Base-by-base conservation (phyloP, 306 rosid species). In the Cicer judaicum region DNA sequence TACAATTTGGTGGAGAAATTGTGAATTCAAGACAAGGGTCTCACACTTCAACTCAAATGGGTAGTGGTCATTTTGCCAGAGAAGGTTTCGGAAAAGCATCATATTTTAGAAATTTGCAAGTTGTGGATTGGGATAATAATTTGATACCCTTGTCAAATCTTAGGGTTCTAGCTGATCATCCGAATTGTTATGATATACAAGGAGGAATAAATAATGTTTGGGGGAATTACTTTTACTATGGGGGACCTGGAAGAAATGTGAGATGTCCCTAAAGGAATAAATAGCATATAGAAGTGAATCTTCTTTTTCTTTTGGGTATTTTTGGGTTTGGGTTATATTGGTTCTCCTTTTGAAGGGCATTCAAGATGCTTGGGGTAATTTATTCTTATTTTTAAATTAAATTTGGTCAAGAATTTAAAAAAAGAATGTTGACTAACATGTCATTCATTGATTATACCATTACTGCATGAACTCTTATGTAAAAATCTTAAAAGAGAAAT, bases 171-270 rank as follows among this genome's bases (percentile, higher is more conserved):
- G 98, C 98, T 1, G 98, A 93, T 76, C 96, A 93, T 74, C 91
- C 98, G 5, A 93, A 87, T 85, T 93, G 98, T 82, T 93, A 93
- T 46, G 92, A 93, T 49, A 93, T 93, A 24, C 96, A 87, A 87
- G 97, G 96, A 41, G 97, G 97, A 61, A 88, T 89, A 55, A 91
- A 93, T 78, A 82, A 82, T 24, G 90, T 88, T 75, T 93, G 98
- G 98, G 98, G 98, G 13, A 91, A 89, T 78, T 89, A 93, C 65
- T 93, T 93, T 84, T 91, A 93, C 79, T 93, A 91, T 62, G 98
- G 98, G 82, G 98, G 98, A 38, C 97, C 98, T 14, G 98, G 98
- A 59, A 93, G 92, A 86, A 93, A 87, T 85, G 88, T 86, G 16
- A 84, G 84, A 64, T 93, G 98, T 80, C 96, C 98, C 73, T 93